Evolutionary conservation across 2,329 filamentous ascomycete genomes (phyloP), one percentile per base, ranked within the genome.

Genomic region (Fusarium sp.): DNA sequence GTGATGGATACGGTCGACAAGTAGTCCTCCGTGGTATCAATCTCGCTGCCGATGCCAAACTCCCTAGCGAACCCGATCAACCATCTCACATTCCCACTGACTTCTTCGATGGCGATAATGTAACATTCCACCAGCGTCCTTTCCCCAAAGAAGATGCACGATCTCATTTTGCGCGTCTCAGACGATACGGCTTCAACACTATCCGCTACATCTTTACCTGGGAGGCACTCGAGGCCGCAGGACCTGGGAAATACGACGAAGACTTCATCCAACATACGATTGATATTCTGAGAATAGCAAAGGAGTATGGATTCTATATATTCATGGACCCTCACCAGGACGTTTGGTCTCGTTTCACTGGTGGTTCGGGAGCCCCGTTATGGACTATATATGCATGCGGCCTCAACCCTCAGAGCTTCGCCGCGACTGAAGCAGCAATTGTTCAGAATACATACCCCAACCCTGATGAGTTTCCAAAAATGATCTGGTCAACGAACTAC

Each of bases 261-360:
- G 92, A 93, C 70, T 99, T 94, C 88, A 95, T 98, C 74, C 88
- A 93, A 74, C 94, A 97, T 81, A 99, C 96, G 2, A 94, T 99
- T 74, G 89, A 94, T 43, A 86, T 97, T 16, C 83, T 99, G 76
- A 89, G 95, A 64, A 86, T 95, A 73, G 95, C 95, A 42, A 97
- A 95, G 80, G 88, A 91, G 42, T 98, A 97, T 85, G 94, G 94
- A 33, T 98, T 99, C 82, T 97, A 97, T 79, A 88, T 99, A 56
- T 98, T 98, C 81, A 97, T 99, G 94, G 97, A 99, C 77, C 96
- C 97, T 25, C 96, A 99, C 82, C 96, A 99, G 86, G 96, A 99
- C 85, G 96, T 98, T 77, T 99, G 96, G 96, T 98, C 96, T 38
- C 89, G 96, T 61, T 96, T 96, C 79, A 95, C 94, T 10, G 96